Percentiles rank a stretch among this genome's conserved stretches.
phyloP scores from a whole-genome alignment of 2,329 filamentous ascomycete species.

The Aspergillus quadricinctus region DNA sequence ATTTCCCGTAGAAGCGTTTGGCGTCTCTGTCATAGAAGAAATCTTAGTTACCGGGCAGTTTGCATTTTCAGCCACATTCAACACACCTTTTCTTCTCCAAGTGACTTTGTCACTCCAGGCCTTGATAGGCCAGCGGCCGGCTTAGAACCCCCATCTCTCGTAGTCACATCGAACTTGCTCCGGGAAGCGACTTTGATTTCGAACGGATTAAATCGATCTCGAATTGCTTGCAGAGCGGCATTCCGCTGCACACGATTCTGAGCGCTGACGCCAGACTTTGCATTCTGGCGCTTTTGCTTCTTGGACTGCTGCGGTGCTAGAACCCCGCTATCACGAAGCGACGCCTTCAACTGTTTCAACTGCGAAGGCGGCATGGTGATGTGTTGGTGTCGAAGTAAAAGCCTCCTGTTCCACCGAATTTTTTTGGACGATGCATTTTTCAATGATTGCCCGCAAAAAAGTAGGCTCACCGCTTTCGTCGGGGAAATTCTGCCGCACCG shows the following conservation, averaged over 20 bases:
- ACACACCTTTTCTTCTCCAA: slow-evolving; percentile 76
- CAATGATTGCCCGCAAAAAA: slow-evolving; percentile 21
- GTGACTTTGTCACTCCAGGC: slow-evolving; percentile 78
- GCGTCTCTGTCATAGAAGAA: slow-evolving; percentile 53
- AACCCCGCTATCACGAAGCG: slow-evolving; percentile 82
- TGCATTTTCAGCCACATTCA: slow-evolving; percentile 1
- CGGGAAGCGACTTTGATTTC: slow-evolving; percentile 79
- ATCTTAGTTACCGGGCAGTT: slow-evolving; percentile 8
- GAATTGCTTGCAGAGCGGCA: slow-evolving; percentile 76
- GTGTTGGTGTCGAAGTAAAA: slow-evolving; percentile 9
- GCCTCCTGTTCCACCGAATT: slow-evolving; percentile 22
- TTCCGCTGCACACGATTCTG: slow-evolving; percentile 74
- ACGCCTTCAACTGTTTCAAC: slow-evolving; percentile 90
- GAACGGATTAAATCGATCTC: slow-evolving; percentile 97
- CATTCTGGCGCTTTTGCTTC: slow-evolving; percentile 78
- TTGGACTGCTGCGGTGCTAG: slow-evolving; percentile 91
- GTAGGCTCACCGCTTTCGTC: slow-evolving; percentile 29
- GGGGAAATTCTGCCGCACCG: slow-evolving; percentile 26
- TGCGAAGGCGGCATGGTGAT: slow-evolving; percentile 84
- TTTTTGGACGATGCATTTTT: slow-evolving; percentile 17
- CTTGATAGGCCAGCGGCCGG: slow-evolving; percentile 59
- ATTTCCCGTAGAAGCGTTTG: slow-evolving; percentile 85
- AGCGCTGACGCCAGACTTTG: slow-evolving; percentile 61
- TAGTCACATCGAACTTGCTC: slow-evolving; percentile 82
- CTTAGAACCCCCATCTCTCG: slow-evolving; percentile 49